These are phyloP conservation scores for Pythium insidiosum DNA, from an alignment of 352 stramenopile species.

Conservation along the genomic window DNA sequence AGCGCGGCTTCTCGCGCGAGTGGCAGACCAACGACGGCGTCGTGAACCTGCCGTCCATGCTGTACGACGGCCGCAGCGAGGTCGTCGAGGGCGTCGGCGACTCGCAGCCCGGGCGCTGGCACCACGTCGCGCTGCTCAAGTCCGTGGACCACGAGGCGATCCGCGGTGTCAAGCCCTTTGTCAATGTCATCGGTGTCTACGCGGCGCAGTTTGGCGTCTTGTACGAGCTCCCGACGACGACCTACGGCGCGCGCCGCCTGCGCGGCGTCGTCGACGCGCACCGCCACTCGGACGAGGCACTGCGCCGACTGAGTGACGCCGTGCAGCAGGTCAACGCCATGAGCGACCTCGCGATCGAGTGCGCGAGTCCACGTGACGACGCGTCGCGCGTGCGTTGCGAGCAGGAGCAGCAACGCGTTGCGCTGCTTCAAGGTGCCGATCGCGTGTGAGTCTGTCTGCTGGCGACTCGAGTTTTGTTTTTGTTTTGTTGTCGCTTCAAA, in stretches of 20 bases:
- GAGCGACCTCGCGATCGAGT: not conserved
- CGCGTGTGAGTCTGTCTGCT: too few relatives aligned
- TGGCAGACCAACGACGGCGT: conserved; percentile 26
- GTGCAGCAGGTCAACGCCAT: conserved; percentile 5
- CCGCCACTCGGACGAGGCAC: conserved; percentile 10
- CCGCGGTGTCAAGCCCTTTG: conserved; percentile 15
- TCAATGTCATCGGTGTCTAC: conserved; percentile 15
- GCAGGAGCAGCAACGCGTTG: too few relatives aligned
- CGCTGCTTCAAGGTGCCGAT: too few relatives aligned
- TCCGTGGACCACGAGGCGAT: conserved; percentile 18
- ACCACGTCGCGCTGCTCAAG: conserved; percentile 15
- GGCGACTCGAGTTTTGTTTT: too few relatives aligned
- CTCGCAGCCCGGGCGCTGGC: conserved; percentile 17
- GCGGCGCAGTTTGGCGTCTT: conserved; percentile 10
- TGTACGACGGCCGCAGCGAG: conserved; percentile 8
- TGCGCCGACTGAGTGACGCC: conserved; percentile 3
- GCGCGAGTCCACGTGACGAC: conserved; percentile 1
- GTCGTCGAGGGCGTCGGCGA: conserved; percentile 14
- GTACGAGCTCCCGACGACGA: conserved; percentile 12
- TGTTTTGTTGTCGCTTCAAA: too few relatives aligned
- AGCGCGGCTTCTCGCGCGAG: conserved; percentile 11
- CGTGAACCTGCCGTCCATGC: conserved; percentile 19
- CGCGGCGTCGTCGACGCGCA: conserved; percentile 1
- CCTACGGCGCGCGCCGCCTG: not conserved
- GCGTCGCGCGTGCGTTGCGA: conserved; percentile 2